Evolutionary conservation across 2,329 filamentous ascomycete species (phyloP), one percentile per base, ranked within the genome.

Genomic region (Colletotrichum musae): DNA sequence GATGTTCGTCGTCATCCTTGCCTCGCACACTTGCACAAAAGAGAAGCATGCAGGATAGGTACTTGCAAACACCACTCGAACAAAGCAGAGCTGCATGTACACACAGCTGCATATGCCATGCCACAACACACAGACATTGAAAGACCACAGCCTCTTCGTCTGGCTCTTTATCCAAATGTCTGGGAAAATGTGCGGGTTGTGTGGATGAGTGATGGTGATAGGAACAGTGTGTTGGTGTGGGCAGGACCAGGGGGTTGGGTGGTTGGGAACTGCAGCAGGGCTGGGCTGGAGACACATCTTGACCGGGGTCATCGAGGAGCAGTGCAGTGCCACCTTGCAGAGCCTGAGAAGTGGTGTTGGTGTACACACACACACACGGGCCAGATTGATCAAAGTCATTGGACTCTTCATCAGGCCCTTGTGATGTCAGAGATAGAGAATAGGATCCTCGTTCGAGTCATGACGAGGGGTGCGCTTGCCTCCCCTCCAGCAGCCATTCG

Each of bases 361-460:
- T 24, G 21, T 24, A 24, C 21, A 24, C 21, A 24, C 21, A 24
- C 21, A 24, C 21, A 26, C 43, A 36, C 24, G 6, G 51, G 16
- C 53, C 39, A 47, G 39, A 64, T 54, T 47, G 13, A 21, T 24
- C 39, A 32, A 43, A 58, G 52, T 58, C 64, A 60, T 6, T 50
- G 51, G 39, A 48, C 45, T 51, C 18, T 53, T 58, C 39, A 5
- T 50, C 43, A 45, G 51, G 43, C 24, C 32, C 39, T 47, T 53
- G 57, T 58, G 52, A 70, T 70, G 63, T 70, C 58, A 70, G 68
- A 68, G 58, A 57, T 58, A 47, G 57, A 70, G 39, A 26, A 58
- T 16, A 32, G 56, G 45, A 53, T 64, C 7, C 64, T 53, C 53
- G 24, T n/a, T 61, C 67, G 67, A 70, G 56, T 69, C 66, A 65